Conservation (phyloP, 345 rosid species). For the Lenwebbia sp. region DNA sequence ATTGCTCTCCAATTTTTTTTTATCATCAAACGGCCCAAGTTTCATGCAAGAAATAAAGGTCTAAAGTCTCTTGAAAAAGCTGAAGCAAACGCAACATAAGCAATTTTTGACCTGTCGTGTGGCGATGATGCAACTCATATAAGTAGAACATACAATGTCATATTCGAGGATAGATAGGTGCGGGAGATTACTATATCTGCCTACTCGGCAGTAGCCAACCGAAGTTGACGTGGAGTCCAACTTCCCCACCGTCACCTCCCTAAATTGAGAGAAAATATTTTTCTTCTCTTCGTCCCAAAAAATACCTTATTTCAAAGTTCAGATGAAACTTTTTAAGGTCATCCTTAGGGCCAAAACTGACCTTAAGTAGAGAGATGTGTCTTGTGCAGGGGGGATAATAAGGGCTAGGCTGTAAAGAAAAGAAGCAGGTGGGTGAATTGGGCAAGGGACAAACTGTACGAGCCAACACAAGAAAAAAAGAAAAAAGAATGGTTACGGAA, state of each 20-base stretch:
- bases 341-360: neutral
- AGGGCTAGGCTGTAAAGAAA: neutral
- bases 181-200: too few species aligned
- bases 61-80: fast-evolving
- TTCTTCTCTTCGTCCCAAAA: too few species aligned
- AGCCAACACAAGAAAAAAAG: neutral
- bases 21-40: neutral
- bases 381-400: neutral
- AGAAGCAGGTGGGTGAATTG: neutral
- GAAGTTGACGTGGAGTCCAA: too few species aligned
- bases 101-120: neutral
- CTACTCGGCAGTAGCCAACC: too few species aligned
- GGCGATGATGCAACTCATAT: neutral
- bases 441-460: neutral
- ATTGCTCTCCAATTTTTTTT: neutral
- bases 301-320: too few species aligned
- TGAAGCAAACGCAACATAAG: neutral
- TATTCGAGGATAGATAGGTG: neutral
- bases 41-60: neutral
- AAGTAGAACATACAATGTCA: neutral
- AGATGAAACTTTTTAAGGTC: too few species aligned
- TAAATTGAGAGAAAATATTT: too few species aligned
- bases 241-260: too few species aligned
- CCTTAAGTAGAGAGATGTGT: neutral
- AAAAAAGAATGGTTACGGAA: neutral